Conservation (phyloP, 176 grass and related monocot genomes). For the Hsuehochloa calcarea region DNA sequence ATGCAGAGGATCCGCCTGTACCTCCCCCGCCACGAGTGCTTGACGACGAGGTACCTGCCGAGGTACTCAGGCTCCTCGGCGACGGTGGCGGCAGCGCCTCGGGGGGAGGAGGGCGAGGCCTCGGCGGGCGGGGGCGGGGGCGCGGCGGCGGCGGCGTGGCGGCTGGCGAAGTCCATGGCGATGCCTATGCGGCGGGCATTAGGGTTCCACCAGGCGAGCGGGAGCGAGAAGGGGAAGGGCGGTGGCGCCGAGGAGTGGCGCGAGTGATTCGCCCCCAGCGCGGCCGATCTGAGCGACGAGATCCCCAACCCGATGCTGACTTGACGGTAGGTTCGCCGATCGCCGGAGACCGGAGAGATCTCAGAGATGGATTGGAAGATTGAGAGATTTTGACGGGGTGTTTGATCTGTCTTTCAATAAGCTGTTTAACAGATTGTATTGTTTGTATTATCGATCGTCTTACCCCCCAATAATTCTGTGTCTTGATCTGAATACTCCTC, state of each 20-base stretch:
- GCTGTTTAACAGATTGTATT: too few species aligned
- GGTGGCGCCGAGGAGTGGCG: constrained; percentile 54
- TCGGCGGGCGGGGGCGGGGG: constrained; percentile 34
- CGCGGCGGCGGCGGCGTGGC: constrained; percentile 47
- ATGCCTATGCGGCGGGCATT: constrained; percentile 78
- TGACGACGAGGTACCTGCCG: constrained; percentile 72
- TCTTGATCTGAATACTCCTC: too few species aligned
- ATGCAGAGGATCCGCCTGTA: constrained; percentile 95
- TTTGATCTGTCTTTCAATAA: too few species aligned
- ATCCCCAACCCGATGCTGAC: constrained; percentile 21
- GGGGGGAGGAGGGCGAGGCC: constrained; percentile 21
- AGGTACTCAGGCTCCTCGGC: constrained; percentile 97
- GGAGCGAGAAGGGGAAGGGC: constrained; percentile 21
- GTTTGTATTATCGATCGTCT: too few species aligned
- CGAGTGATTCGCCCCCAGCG: constrained; percentile 98
- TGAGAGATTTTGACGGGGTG: too few species aligned
- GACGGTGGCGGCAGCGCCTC: constrained; percentile 7
- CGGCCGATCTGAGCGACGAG: constrained; percentile 69
- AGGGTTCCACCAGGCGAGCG: constrained; percentile 50
- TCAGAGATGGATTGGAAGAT: not conserved
- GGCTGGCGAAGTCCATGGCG: constrained; percentile 91
- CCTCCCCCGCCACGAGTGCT: constrained; percentile 92
- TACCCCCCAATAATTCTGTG: too few species aligned
- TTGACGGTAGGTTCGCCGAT: not conserved
- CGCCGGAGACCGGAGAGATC: not conserved